These are phyloP conservation scores for Salicornia ramosissima DNA, from an alignment of 148 eudicot genomes.

Conservation along the genomic window DNA sequence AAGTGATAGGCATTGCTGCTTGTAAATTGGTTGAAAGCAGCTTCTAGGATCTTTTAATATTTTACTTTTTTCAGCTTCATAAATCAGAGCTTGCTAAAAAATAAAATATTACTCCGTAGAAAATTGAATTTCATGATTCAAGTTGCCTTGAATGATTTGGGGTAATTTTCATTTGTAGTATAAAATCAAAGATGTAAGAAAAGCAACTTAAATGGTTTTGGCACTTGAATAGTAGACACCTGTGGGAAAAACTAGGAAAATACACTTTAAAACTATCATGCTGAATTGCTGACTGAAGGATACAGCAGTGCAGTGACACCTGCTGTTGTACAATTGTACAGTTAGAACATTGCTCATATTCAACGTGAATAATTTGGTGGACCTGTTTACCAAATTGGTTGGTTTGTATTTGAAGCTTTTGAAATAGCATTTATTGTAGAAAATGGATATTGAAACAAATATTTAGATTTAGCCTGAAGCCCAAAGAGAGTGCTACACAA, in stretches of 20 bases:
- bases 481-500: constrained; percentile 7
- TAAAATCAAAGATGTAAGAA: not conserved
- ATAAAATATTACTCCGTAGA: too few relatives aligned
- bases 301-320: not conserved
- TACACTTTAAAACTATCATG: not conserved
- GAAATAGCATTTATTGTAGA: not conserved
- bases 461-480: not conserved
- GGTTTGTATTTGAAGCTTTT: not conserved
- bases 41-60: not conserved
- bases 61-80: not conserved
- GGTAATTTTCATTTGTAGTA: not conserved
- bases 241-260: not conserved
- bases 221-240: not conserved
- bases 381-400: not conserved
- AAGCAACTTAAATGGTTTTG: not conserved
- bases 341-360: not conserved
- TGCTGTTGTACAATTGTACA: not conserved
- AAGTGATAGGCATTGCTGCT: not conserved
- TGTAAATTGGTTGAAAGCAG: not conserved
- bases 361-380: not conserved
- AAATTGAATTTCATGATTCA: not conserved
- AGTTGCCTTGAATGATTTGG: not conserved
- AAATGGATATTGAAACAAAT: not conserved
- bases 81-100: not conserved
- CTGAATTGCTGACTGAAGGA: not conserved